A percentile compares a stretch with the other conserved stretches of the same genome.
Conservation (phyloP, 495 filamentous ascomycete species). For the Aspergillus steynii region DNA sequence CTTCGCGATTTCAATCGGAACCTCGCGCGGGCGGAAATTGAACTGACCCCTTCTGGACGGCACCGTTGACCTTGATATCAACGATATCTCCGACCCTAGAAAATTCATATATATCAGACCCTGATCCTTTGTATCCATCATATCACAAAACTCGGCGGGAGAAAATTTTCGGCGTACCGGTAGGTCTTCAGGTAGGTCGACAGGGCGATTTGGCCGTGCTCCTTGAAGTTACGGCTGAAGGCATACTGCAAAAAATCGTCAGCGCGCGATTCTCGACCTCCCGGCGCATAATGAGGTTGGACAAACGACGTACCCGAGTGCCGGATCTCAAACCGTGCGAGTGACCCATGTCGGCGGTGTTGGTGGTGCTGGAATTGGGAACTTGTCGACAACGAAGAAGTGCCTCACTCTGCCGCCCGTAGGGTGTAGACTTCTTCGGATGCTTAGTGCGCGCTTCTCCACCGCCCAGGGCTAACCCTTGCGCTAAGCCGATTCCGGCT, state of each 20-base stretch:
- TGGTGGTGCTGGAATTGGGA: conserved; percentile 46
- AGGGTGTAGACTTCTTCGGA: conserved; percentile 24
- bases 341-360: conserved; percentile 83
- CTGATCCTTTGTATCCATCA: conserved; percentile 20
- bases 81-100: conserved; percentile 94
- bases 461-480: conserved; percentile 18
- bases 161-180: conserved; percentile 56
- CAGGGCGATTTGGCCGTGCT: conserved; percentile 86
- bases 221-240: conserved; percentile 89
- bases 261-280: conserved; percentile 26
- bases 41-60: conserved; percentile 95
- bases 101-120: conserved; percentile 29
- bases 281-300: conserved; percentile 11
- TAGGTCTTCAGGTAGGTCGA: conserved; percentile 91
- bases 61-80: conserved; percentile 94
- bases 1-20: conserved; percentile 12
- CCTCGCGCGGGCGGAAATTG: conserved; percentile 20
- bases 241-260: conserved; percentile 63
- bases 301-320: conserved; percentile 69
- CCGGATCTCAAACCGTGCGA: conserved; percentile 90
- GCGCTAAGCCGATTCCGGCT: conserved; percentile 20
- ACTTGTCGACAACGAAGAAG: conserved; percentile 43
- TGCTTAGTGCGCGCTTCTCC: conserved; percentile 32
- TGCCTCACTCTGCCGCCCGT: conserved; percentile 28
- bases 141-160: conserved; percentile 7